phyloP scores from a whole-genome alignment of 1,139 yeast genomes.

The Lodderomyces jiufengensis region DNA sequence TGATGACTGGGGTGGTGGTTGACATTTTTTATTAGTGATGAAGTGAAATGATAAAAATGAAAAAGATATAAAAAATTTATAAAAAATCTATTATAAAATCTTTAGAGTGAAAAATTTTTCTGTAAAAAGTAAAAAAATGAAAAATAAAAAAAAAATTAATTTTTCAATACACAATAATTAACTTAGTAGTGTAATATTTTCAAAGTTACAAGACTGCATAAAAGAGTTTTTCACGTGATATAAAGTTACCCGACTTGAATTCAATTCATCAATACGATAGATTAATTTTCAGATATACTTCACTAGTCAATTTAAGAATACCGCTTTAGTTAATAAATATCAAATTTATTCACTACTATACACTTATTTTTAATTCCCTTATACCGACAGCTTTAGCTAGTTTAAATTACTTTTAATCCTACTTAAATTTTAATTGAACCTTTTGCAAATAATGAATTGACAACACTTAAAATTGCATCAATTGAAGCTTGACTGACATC shows the following conservation, averaged over 20 bases:
- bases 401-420: no score
- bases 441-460: conserved; percentile 27
- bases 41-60: conserved; percentile 2
- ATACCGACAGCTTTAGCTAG: no score
- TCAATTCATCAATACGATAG: no score
- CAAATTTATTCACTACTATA: no score
- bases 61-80: neutral
- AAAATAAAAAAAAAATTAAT: conserved; percentile 1
- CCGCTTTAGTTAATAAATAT: no score
- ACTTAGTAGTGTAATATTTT: neutral
- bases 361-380: no score
- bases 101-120: conserved; percentile 8
- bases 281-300: no score
- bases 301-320: no score
- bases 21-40: conserved; percentile 48
- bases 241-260: no score
- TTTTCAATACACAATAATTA: no score
- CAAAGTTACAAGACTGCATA: neutral
- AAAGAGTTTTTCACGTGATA: no score
- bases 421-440: neutral
- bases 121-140: neutral
- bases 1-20: conserved; percentile 93
- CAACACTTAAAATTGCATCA: conserved; percentile 43
- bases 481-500: conserved; percentile 49
- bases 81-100: neutral